Evolutionary conservation across 306 rosid species (phyloP).

Genomic region (Quercus agrifolia): DNA sequence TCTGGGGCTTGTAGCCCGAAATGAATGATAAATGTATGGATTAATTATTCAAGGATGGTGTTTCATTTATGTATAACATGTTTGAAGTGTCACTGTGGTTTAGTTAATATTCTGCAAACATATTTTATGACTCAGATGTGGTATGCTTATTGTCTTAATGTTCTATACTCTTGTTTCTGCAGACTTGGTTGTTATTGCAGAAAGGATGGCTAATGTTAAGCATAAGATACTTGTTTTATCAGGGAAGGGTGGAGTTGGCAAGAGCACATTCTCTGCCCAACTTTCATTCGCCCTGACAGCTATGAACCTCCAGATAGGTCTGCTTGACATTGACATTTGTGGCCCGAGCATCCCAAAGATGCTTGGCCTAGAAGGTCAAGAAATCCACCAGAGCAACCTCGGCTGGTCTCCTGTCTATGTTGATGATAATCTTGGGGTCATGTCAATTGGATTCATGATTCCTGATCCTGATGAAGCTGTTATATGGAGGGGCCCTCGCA

Average conservation of each 20-base stretch:
- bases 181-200: slow-evolving; percentile 81
- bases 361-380: slow-evolving; percentile 93
- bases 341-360: slow-evolving; percentile 98
- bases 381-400: slow-evolving; percentile 90
- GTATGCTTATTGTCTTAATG: not conserved
- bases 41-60: not conserved
- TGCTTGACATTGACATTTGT: slow-evolving; percentile 91
- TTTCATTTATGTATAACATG: not conserved
- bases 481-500: slow-evolving; percentile 92
- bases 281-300: slow-evolving; percentile 86
- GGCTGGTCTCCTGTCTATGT: slow-evolving; percentile 98
- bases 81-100: not conserved
- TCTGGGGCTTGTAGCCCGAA: not conserved
- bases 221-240: slow-evolving; percentile 87
- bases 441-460: slow-evolving; percentile 94
- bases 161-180: slow-evolving; percentile 23
- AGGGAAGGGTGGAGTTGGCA: slow-evolving; percentile 97
- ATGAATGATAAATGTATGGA: not conserved
- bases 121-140: not conserved
- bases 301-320: slow-evolving; percentile 86
- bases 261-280: slow-evolving; percentile 95
- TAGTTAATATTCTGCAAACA: not conserved
- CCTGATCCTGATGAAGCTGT: slow-evolving; percentile 78
- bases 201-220: slow-evolving; percentile 91
- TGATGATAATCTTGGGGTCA: slow-evolving; percentile 88